Evolutionary conservation across 306 rosid genomes (phyloP).

Genomic region (Clitoria ternatea): DNA sequence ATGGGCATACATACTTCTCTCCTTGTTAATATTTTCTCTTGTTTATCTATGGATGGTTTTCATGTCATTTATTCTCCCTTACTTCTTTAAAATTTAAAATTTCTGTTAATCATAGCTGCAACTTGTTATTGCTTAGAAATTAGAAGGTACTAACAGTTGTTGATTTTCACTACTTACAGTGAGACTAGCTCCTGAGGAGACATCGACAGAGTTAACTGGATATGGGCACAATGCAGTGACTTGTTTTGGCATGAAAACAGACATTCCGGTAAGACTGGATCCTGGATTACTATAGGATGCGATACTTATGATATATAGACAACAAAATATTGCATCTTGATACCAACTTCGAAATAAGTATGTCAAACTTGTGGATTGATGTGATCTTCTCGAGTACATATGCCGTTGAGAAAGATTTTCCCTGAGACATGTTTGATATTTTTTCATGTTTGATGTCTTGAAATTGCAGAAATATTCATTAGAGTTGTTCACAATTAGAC

Average conservation of each 20-base stretch:
- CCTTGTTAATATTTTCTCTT: background rate
- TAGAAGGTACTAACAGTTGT: constrained; percentile 22
- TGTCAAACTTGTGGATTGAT: constrained; percentile 7
- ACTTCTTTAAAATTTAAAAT: background rate
- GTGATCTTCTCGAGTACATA: background rate
- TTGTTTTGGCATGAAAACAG: constrained; percentile 89
- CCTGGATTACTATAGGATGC: background rate
- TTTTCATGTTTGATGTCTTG: constrained; percentile 29
- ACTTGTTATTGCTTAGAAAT: constrained; percentile 9
- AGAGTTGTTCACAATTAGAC: constrained; percentile 20
- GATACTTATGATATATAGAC: background rate
- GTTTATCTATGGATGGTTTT: background rate
- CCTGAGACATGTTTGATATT: constrained; percentile 20
- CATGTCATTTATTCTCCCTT: background rate
- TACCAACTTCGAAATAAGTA: background rate
- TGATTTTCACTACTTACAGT: constrained; percentile 45
- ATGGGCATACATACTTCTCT: background rate
- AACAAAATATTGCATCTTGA: background rate
- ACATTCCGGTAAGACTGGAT: constrained; percentile 64
- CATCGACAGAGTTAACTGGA: constrained; percentile 67
- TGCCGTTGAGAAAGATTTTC: constrained; percentile 13
- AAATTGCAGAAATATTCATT: constrained; percentile 18
- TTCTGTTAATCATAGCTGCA: background rate
- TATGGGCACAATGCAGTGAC: constrained; percentile 84
- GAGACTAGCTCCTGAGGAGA: constrained; percentile 94